Percentiles rank a stretch among this genome's conserved stretches.
These are phyloP conservation scores for Neolentinus lepideus DNA, from an alignment of 1,284 basidiomycete genomes.

Conservation along the genomic window DNA sequence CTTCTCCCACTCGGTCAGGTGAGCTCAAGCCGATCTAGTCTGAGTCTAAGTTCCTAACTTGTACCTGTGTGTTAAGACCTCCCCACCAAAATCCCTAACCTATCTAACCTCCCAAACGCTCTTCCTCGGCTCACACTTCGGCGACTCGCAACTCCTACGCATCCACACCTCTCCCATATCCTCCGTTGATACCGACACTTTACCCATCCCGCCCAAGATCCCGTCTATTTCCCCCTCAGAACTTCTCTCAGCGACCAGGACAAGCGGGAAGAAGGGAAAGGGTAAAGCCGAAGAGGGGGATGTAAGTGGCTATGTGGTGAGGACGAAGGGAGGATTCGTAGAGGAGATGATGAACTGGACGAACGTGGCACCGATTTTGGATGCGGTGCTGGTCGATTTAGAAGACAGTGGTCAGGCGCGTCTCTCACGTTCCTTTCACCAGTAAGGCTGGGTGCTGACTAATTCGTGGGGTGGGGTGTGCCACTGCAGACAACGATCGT, in stretches of 20 bases:
- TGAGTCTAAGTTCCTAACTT: conserved; percentile 1
- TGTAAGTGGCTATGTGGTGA: conserved; percentile 37
- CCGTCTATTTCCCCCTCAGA: conserved; percentile 28
- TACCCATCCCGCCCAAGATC: conserved; percentile 43
- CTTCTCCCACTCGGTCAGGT: conserved; percentile 73
- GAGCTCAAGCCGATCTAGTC: conserved; percentile 11
- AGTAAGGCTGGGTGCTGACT: background rate
- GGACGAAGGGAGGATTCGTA: conserved; percentile 43
- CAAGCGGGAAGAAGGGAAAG: conserved; percentile 18
- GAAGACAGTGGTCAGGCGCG: conserved; percentile 73
- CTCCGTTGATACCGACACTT: conserved; percentile 33
- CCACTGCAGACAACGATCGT: conserved; percentile 82
- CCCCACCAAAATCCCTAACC: conserved; percentile 70
- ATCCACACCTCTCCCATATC: conserved; percentile 41
- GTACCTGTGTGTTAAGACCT: conserved; percentile 39
- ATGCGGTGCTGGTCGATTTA: conserved; percentile 73
- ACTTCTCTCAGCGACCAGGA: conserved; percentile 19
- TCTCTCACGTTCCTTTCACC: conserved; percentile 25
- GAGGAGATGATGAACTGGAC: conserved; percentile 59
- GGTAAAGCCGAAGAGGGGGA: conserved; percentile 15
- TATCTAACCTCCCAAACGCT: conserved; percentile 72
- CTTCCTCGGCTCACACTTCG: conserved; percentile 79
- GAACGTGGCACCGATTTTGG: conserved; percentile 86
- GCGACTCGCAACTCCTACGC: conserved; percentile 74
- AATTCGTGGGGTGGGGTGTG: no score